phyloP scores from a whole-genome alignment of 805 yeast genomes.

The Lachancea cidri region DNA sequence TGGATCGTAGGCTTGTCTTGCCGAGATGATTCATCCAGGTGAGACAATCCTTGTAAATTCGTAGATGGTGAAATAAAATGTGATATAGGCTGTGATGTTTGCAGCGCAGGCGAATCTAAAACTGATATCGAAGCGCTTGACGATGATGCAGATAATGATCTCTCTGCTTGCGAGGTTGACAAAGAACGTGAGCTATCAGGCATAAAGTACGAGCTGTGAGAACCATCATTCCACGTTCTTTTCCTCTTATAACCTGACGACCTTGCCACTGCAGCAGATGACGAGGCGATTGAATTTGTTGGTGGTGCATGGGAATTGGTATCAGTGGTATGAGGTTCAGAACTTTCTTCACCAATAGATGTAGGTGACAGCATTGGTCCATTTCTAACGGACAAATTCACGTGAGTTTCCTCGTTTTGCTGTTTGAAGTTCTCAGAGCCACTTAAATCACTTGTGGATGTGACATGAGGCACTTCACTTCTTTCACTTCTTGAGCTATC shows the following conservation, averaged over 20 bases:
- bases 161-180: constrained; percentile 7
- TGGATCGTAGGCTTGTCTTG: constrained; percentile 54
- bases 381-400: constrained; percentile 7
- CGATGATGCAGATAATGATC: constrained; percentile 18
- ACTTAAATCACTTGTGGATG: constrained; percentile 10
- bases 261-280: constrained; percentile 15
- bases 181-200: constrained; percentile 2
- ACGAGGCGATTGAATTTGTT: constrained; percentile 2
- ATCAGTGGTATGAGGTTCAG: constrained; percentile 39
- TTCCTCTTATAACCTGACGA: constrained; percentile 18
- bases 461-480: constrained; percentile 8
- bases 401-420: constrained; percentile 1
- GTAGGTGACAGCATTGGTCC: constrained; percentile 51
- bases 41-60: constrained; percentile 10
- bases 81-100: constrained; percentile 3
- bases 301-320: neutral
- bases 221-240: constrained; percentile 12
- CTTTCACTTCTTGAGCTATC: constrained; percentile 8
- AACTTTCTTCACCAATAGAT: constrained; percentile 55
- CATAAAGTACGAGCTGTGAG: neutral
- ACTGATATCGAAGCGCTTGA: constrained; percentile 6
- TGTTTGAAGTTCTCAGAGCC: constrained; percentile 5
- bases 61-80: constrained; percentile 7
- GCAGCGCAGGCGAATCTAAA: constrained; percentile 6
- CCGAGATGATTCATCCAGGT: constrained; percentile 7